Evolutionary conservation across 768 basidiomycete species (phyloP).

Genomic region (Lactifluus piperatus): DNA sequence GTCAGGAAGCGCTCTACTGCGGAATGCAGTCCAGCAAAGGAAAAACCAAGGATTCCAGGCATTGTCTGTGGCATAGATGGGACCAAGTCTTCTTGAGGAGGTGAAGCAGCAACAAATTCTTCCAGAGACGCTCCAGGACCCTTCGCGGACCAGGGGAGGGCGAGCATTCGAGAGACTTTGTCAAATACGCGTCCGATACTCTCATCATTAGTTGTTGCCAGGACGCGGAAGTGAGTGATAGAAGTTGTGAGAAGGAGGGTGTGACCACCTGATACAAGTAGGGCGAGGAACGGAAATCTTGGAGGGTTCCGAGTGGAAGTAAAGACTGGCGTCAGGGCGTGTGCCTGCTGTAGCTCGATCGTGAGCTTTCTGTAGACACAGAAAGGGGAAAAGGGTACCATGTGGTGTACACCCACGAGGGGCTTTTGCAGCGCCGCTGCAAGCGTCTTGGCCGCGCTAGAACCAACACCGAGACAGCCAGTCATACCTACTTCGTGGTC

Average conservation of each 20-base stretch:
- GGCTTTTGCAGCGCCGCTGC: slow-evolving; percentile 74
- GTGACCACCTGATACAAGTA: slow-evolving; percentile 92
- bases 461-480: slow-evolving; percentile 71
- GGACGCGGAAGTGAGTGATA: slow-evolving; percentile 46
- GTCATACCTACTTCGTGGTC: slow-evolving; percentile 47
- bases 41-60: slow-evolving; percentile 55
- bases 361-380: slow-evolving; percentile 5
- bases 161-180: slow-evolving; percentile 66
- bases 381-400: slow-evolving; percentile 43
- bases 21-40: slow-evolving; percentile 72
- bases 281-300: slow-evolving; percentile 76
- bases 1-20: slow-evolving; percentile 52
- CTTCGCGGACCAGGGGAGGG: slow-evolving; percentile 49
- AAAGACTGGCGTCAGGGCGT: slow-evolving; percentile 38
- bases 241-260: slow-evolving; percentile 74
- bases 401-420: slow-evolving; percentile 87
- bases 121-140: slow-evolving; percentile 83
- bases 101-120: slow-evolving; percentile 41
- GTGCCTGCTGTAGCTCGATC: slow-evolving; percentile 63
- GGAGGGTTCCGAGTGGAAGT: slow-evolving; percentile 32
- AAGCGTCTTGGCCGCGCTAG: slow-evolving; percentile 77
- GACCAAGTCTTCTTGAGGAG: slow-evolving; percentile 19
- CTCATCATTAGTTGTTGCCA: slow-evolving; percentile 69
- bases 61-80: slow-evolving; percentile 39
- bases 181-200: slow-evolving; percentile 78